Evolutionary conservation across 164 flowering plant genomes (phyloP), one percentile per base, ranked within the genome.

Genomic region (Euptelea pleiosperma): DNA sequence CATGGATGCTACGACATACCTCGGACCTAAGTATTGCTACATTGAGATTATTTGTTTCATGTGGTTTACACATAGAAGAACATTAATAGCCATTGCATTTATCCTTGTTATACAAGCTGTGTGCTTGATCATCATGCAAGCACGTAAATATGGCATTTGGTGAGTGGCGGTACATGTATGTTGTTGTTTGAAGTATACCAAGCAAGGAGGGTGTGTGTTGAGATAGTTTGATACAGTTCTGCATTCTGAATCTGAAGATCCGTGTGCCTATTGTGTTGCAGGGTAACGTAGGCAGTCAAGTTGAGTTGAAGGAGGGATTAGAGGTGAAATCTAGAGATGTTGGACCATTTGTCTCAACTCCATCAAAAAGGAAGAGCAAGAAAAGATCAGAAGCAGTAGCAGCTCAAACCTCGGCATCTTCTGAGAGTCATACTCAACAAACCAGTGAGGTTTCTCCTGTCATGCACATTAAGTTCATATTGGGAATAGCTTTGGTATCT

Each of bases 401-500:
- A 44, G 62, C 75, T 59, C 82, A 71, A 62, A 48, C 93, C 8
- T 56, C 79, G 24, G 54, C 84, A 1, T 41, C 75, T 16, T 45
- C 73, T 19, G 70, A 40, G 19, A 21, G 53, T 31, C 71, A 61
- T 25, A 48, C 60, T 26, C 48, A 62, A 44, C 48, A 62, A 44
- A 51, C 70, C 50, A 26, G 64, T 4, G 74, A 61, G 35, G 68
- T 33, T 43, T 78, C 96, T 43, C 44, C 81, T 26, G 51, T 57
- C 60, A 68, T 70, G 75, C 74, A 63, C 66, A 45, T 80, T 39
- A 82, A 89, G 71, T 52, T 87, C 68, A 66, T 92, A 21, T 8
- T 85, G 47, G 96, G 88, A 58, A 79, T 89, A 24, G 96, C 98
- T 24, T 36, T 92, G 35, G 75, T 92, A 26, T 92, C 98, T 7